Evolutionary conservation across 2,329 filamentous ascomycete species (phyloP), one percentile per base, ranked within the genome.

Genomic region (Elsinoe perseae): DNA sequence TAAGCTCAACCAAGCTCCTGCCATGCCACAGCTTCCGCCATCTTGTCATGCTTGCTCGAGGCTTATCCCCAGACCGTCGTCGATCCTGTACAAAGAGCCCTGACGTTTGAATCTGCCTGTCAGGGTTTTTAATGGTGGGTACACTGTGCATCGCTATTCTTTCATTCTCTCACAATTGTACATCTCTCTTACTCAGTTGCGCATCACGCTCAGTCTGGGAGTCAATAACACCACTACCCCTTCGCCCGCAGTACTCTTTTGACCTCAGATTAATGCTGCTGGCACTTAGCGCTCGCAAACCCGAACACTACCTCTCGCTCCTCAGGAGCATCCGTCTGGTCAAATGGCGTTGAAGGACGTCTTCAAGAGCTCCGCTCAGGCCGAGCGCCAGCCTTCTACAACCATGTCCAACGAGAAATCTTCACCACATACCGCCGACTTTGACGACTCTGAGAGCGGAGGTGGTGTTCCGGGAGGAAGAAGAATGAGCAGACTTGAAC

Each of bases 301-400:
- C 65, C 60, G 70, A 71, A 57, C 70, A 71, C 59, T 70, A 68
- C 61, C 68, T 66, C 56, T 68, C 70, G 23, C 61, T 72, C 59
- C 69, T 70, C 60, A 70, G 66, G 64, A 65, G 68, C 63, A 75
- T 78, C 64, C 73, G 76, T 60, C 73, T 68, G 43, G 61, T 77
- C 57, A 78, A 78, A 77, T 78, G 76, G 76, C 75, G 75, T 67
- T 78, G 72, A 44, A 44, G 40, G 70, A 69, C 57, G 36, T 58
- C 48, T 54, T 54, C 55, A 58, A 40, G n/a, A 56, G 57, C 34
- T 56, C 56, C 10, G 54, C 54, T 30, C 30, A 42, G n/a, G 34
- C 58, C 57, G 40, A 52, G 54, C 30, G 57, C 56, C 38, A 58
- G 36, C 54, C 57, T 48, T 28, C 58, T 59, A 46, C 36, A 50